Percentiles rank a stretch among this genome's conserved stretches.
phyloP scores from a whole-genome alignment of 2,329 filamentous ascomycete genomes.

The Mycosphaerella sp. region DNA sequence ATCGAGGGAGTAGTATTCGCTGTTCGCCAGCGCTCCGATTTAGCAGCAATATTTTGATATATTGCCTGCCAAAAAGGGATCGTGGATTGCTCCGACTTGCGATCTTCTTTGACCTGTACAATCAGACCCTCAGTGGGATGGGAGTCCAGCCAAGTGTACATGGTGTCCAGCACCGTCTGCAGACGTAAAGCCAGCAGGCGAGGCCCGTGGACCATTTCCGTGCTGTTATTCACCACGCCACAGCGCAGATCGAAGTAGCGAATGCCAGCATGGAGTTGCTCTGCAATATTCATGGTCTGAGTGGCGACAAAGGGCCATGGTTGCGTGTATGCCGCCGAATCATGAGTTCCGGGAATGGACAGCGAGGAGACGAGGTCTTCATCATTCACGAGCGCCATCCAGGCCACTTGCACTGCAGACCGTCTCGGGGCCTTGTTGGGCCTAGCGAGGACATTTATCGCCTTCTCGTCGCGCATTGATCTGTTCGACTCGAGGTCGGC shows the following conservation, averaged over 20 bases:
- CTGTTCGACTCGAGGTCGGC: not conserved
- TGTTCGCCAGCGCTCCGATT: slow-evolving; percentile 31
- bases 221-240: slow-evolving; percentile 28
- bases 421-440: not conserved
- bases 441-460: not conserved
- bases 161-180: slow-evolving; percentile 23
- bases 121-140: slow-evolving; percentile 31
- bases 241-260: slow-evolving; percentile 36
- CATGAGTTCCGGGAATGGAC: slow-evolving; percentile 35
- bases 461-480: not conserved
- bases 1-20: slow-evolving; percentile 31
- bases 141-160: slow-evolving; percentile 29
- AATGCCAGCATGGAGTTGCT: slow-evolving; percentile 33
- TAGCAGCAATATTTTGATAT: slow-evolving; percentile 19
- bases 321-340: slow-evolving; percentile 33
- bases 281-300: slow-evolving; percentile 27
- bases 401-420: not conserved
- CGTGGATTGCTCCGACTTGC: slow-evolving; percentile 28
- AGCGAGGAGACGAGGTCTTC: slow-evolving; percentile 26
- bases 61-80: slow-evolving; percentile 38
- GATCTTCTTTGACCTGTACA: slow-evolving; percentile 34
- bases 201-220: slow-evolving; percentile 35
- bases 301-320: slow-evolving; percentile 33
- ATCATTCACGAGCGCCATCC: slow-evolving; percentile 23
- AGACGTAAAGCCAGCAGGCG: slow-evolving; percentile 30